Percentiles rank a stretch among this genome's conserved stretches.
phyloP scores from a whole-genome alignment of 371 early-diverging fungal genomes.

The Circinella minor region DNA sequence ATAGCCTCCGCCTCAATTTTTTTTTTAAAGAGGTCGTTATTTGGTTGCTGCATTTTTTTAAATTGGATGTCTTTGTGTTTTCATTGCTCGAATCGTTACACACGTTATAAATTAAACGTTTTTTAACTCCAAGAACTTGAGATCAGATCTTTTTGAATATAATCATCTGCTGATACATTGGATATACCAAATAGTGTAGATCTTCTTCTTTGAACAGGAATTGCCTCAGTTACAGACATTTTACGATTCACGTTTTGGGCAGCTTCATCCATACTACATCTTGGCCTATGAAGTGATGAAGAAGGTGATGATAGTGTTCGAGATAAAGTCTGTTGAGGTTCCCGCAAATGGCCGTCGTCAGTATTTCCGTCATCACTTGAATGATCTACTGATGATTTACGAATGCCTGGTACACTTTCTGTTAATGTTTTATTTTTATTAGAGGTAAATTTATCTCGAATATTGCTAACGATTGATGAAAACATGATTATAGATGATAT shows the following conservation, averaged over 20 bases:
- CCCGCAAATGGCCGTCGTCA: no score
- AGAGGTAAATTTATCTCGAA: background rate
- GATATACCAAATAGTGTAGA: constrained; percentile 46
- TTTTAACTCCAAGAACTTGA: constrained; percentile 51
- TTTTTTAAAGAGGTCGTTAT: background rate
- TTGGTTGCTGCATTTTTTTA: no score
- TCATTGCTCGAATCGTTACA: background rate
- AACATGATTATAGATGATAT: background rate
- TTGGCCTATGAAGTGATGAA: background rate
- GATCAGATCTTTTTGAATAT: constrained; percentile 51
- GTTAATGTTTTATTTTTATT: background rate
- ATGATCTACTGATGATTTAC: constrained; percentile 6
- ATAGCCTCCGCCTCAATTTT: background rate
- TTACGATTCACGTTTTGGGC: background rate
- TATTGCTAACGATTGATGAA: background rate
- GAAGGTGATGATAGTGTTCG: background rate
- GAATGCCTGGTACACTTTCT: background rate
- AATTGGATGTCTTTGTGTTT: background rate
- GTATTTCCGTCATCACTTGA: background rate
- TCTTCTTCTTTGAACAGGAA: background rate
- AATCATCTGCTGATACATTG: constrained; percentile 44
- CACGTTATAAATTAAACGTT: background rate
- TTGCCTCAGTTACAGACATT: background rate
- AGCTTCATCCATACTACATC: background rate
- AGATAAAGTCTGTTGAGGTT: background rate